A percentile compares a stretch with the other conserved stretches of the same genome.
phyloP scores from a whole-genome alignment of 345 rosid genomes.

The Combretum micranthum region DNA sequence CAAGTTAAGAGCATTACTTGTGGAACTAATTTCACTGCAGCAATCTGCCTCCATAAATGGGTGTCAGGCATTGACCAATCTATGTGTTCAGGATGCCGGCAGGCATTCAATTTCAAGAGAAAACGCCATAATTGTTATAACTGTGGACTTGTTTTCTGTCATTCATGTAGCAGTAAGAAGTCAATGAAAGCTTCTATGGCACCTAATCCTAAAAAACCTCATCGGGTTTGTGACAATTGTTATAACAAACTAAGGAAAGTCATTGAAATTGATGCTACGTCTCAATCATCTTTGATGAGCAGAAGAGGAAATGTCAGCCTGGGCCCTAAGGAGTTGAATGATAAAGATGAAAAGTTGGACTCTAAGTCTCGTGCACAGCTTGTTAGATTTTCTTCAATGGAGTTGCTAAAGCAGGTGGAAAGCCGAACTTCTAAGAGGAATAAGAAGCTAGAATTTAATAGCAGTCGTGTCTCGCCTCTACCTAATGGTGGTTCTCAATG shows the following conservation, averaged over 20 bases:
- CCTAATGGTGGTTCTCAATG: slow-evolving; percentile 86
- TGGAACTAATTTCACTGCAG: slow-evolving; percentile 91
- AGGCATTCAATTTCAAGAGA: slow-evolving; percentile 81
- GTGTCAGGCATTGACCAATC: slow-evolving; percentile 94
- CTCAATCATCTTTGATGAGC: slow-evolving; percentile 53
- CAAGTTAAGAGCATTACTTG: slow-evolving; percentile 92
- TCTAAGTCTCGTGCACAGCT: slow-evolving; percentile 69
- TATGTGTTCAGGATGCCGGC: slow-evolving; percentile 97
- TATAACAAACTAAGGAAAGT: slow-evolving; percentile 69
- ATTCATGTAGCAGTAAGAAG: slow-evolving; percentile 89
- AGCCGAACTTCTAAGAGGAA: slow-evolving; percentile 57
- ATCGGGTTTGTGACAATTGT: slow-evolving; percentile 92
- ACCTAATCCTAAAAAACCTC: slow-evolving; percentile 86
- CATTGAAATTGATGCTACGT: slow-evolving; percentile 53
- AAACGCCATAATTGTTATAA: slow-evolving; percentile 78
- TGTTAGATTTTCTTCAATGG: slow-evolving; percentile 82
- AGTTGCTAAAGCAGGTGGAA: slow-evolving; percentile 73
- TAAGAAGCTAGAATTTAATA: slow-evolving; percentile 82
- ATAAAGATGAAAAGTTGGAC: slow-evolving; percentile 82
- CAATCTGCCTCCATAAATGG: slow-evolving; percentile 96
- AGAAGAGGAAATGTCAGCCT: slow-evolving; percentile 76
- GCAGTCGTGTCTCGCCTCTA: slow-evolving; percentile 95
- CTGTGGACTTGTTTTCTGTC: slow-evolving; percentile 90
- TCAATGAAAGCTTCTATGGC: slow-evolving; percentile 95
- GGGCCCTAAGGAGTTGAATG: slow-evolving; percentile 41